Evolutionary conservation across 345 rosid genomes (phyloP).

Genomic region (Hibiscus trionum): DNA sequence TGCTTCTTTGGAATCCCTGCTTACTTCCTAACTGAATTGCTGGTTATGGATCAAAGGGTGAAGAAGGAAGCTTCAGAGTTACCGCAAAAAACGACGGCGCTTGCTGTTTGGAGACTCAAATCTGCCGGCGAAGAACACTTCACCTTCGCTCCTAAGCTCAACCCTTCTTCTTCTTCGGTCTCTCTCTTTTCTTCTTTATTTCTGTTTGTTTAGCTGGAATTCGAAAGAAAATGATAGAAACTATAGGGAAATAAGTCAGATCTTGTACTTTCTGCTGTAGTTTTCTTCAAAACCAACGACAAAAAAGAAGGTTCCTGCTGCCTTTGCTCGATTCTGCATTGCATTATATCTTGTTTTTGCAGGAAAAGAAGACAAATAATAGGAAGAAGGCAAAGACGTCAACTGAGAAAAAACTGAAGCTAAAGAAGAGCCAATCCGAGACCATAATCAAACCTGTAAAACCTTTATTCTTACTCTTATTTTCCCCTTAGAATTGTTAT

Average conservation of each 20-base stretch:
- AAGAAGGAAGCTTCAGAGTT: constrained; percentile 16
- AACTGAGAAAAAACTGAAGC: constrained; percentile 12
- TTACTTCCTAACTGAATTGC: not conserved
- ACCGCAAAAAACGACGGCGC: not conserved
- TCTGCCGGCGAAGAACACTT: not conserved
- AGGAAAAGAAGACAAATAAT: constrained; percentile 10
- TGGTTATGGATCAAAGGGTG: constrained; percentile 8
- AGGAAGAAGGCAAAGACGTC: constrained; percentile 6
- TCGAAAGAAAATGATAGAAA: not conserved
- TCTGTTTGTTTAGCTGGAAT: not conserved
- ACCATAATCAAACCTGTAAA: constrained; percentile 16
- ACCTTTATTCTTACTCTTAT: not conserved
- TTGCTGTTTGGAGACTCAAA: not conserved
- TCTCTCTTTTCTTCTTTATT: not conserved
- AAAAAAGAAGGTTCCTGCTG: not conserved
- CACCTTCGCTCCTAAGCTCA: not conserved
- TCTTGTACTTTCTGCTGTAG: not conserved
- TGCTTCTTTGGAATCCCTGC: not conserved
- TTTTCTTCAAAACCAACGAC: not conserved
- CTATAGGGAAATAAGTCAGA: not conserved
- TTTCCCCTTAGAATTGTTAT: not conserved
- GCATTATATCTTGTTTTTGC: not conserved
- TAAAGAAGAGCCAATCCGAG: constrained; percentile 27
- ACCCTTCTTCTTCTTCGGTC: not conserved
- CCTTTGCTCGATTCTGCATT: not conserved